Base-by-base conservation (phyloP, 495 filamentous ascomycete genomes). In the Letharia columbiana region DNA sequence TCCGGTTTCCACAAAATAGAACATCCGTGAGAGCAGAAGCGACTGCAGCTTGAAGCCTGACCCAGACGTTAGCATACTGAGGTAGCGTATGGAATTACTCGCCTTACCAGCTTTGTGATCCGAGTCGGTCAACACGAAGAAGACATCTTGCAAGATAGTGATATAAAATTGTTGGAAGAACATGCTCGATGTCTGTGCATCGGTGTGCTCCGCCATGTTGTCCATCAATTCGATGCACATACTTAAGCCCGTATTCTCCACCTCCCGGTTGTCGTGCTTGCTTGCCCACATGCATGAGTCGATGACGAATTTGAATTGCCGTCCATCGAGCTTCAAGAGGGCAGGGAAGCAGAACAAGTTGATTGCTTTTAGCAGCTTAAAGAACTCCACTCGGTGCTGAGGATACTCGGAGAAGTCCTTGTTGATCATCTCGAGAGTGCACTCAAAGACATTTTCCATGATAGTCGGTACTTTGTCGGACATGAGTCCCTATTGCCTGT, bases 351-450 rank as follows among this genome's bases (percentile, higher is more conserved):
- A 98, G 75, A 92, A 88, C 8, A 96, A 78, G 72, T 99, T 99
- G 78, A 99, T 96, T 17, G 92, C 90, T 71, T 96, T 84, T 20
- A 99, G 83, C 40, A 98, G 81, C 75, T 94, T 95, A 84, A 98
- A 99, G 75, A 99, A 99, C 75, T 96, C 92, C 5, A 99, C 94
- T 50, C 94, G 88, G 72, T 98, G 94, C 73, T 99, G 94, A 0
- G 94, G 94, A 75, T 95, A 99, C 74, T 99, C 94, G 58, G 96
- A 95, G 79, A 98, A 99, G 73, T 99, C 93, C 77, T 98, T 99
- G 84, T 98, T 99, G 80, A 99, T 98, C 94, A 99, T 99, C 69
- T 96, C 90, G 50, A 99, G 80, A 11, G 94, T 99, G 78, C 94
- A 98, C 76, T 96, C 93, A 74, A 99, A 99, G 28, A 99, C 91